Evolutionary conservation across 2,329 filamentous ascomycete species (phyloP), one percentile per base, ranked within the genome.

Genomic region (Colletotrichum gigasporum): DNA sequence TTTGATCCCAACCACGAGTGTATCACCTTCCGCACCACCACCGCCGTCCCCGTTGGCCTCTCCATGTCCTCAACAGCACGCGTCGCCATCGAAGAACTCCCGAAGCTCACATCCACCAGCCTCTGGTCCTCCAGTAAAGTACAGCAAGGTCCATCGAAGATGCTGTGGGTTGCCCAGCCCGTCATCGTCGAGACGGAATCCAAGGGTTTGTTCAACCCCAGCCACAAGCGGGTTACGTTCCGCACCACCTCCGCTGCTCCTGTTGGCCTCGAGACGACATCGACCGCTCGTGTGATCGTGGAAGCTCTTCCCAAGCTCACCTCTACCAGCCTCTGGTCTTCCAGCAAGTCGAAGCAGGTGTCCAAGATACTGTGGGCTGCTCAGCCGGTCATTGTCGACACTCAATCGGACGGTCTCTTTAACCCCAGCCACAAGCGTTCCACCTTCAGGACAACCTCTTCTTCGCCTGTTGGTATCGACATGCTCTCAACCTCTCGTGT

Each of bases 311-410:
- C 51, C 14, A n/a, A 26, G 3, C 56, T 75, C 3, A 54, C 64
- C 30, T 77, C 76, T 54, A 71, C 70, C 65, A 71, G 69, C 44
- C 76, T 80, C 52, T 80, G 78, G 78, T 70, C 70, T 63, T 53
- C 42, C 22, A 34, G 58, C 16, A 45, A 52, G 16, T 34, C 35
- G 9, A 10, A n/a, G 39, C 30, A 32, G 26, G 44, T 5, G 7
- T 16, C n/a, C 3, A 42, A 50, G 14, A 32, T 16, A 3, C 45
- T 50, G 9, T 52, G 44, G 44, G 16, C 24, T 14, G 28, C 45
- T 9, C 59, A 42, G 2, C 6, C 32, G 22, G 51, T 30, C 7
- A 32, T 20, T 9, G 26, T 34, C 8, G 30, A 41, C 10, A 12
- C 24, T 6, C 14, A 67, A 45, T 53, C 39, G 26, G 12, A n/a